phyloP scores from a whole-genome alignment of 768 basidiomycete genomes.

The Filobasidium wieringae region DNA sequence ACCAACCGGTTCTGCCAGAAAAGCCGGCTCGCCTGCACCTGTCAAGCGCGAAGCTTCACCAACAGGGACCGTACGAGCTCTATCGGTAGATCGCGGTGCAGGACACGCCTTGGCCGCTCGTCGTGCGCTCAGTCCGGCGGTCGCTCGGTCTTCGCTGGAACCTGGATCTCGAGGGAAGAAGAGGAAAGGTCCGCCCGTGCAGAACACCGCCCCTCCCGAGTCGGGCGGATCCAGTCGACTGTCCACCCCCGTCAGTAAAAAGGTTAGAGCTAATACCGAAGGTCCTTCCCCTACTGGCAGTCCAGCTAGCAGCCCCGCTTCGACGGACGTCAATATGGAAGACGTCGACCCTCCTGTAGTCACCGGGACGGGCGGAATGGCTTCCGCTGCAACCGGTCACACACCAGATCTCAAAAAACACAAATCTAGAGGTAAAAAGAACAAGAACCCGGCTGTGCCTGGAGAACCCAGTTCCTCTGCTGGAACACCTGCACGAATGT shows the following conservation, averaged over 20 bases:
- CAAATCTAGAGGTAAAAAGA: conserved; percentile 13
- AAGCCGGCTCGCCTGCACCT: neutral
- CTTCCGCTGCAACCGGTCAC: neutral
- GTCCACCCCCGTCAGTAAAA: neutral
- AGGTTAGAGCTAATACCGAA: neutral
- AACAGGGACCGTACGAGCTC: neutral
- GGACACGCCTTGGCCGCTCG: conserved; percentile 7
- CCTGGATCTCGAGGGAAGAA: conserved; percentile 2
- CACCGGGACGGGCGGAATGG: neutral
- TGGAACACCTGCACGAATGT: neutral
- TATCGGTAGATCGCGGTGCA: conserved; percentile 8
- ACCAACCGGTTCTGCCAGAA: neutral
- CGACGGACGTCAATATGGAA: neutral
- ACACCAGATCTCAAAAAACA: conserved; percentile 4
- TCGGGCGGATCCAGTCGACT: neutral
- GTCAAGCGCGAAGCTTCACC: neutral
- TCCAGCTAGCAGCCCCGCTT: neutral
- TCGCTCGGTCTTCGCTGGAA: neutral
- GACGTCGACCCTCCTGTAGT: neutral
- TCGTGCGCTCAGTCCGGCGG: conserved; percentile 11
- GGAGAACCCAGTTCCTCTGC: neutral
- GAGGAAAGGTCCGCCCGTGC: conserved; percentile 3
- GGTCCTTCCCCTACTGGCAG: neutral
- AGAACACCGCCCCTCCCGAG: conserved; percentile 10
- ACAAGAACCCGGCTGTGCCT: conserved; percentile 11